A percentile compares a stretch with the other conserved stretches of the same genome.
Conservation (phyloP, 1,284 basidiomycete species). For the Polyporus tsugae region DNA sequence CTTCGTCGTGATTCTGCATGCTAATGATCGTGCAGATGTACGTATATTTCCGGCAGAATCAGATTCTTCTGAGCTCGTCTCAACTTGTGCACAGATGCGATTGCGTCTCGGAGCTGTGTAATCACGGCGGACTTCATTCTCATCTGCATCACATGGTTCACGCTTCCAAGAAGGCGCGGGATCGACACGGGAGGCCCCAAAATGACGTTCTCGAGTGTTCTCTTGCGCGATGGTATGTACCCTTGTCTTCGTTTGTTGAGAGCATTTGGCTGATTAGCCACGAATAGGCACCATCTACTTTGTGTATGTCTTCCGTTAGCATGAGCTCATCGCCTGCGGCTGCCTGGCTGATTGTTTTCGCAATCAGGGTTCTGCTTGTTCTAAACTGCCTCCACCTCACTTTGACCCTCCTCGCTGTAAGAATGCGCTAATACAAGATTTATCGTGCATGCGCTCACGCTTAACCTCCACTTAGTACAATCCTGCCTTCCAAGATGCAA, state of each 20-base stretch:
- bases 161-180: neutral
- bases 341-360: neutral
- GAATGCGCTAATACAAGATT: neutral
- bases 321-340: neutral
- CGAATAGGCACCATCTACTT: neutral
- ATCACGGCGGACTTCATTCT: neutral
- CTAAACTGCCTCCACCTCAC: constrained; percentile 1
- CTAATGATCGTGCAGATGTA: neutral
- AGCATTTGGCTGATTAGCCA: neutral
- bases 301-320: neutral
- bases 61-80: neutral
- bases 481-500: neutral
- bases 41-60: neutral
- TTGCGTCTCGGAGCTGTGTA: neutral
- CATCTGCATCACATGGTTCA: neutral
- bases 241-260: neutral
- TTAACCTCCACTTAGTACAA: neutral
- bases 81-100: neutral
- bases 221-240: neutral
- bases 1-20: neutral
- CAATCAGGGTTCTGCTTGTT: neutral
- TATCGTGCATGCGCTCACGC: neutral
- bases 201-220: neutral
- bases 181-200: neutral
- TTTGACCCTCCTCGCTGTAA: neutral